These are phyloP conservation scores for Chlorella variabilis DNA, from an alignment of 163 green algal species.

Conservation along the genomic window DNA sequence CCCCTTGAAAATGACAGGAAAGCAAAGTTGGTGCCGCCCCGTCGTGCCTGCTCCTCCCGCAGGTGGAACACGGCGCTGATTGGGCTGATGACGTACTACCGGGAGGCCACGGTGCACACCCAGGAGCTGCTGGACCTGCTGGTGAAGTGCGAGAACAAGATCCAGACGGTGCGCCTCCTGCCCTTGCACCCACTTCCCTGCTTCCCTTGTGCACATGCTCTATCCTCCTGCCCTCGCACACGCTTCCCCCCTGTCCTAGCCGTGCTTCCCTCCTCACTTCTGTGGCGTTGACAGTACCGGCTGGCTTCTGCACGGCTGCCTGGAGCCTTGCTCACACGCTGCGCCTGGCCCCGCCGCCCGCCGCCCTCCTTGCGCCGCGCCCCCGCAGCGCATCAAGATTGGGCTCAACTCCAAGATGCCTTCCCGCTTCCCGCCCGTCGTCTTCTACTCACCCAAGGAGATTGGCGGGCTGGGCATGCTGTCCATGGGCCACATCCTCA, in stretches of 20 bases:
- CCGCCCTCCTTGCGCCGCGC: background rate
- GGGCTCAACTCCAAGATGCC: slow-evolving; percentile 99
- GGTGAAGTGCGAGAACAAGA: slow-evolving; percentile 99
- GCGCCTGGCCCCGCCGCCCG: too few relatives aligned
- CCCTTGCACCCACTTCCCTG: too few relatives aligned
- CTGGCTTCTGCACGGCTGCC: too few relatives aligned
- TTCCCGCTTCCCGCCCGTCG: slow-evolving; percentile 96
- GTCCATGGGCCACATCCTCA: slow-evolving; percentile 99
- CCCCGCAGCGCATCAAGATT: slow-evolving; percentile 92
- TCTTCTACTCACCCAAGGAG: slow-evolving; percentile 99
- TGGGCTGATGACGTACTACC: slow-evolving; percentile 98
- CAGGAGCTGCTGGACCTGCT: slow-evolving; percentile 99
- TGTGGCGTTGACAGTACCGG: too few relatives aligned
- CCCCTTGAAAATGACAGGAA: too few relatives aligned
- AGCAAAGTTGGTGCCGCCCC: too few relatives aligned
- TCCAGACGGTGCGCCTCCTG: slow-evolving; percentile 86
- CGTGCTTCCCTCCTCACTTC: too few relatives aligned
- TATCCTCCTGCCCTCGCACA: too few relatives aligned
- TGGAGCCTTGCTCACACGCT: too few relatives aligned
- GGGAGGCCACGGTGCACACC: slow-evolving; percentile 98
- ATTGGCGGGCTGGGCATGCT: slow-evolving; percentile 99
- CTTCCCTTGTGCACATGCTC: too few relatives aligned
- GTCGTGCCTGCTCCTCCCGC: too few relatives aligned
- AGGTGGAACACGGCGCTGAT: slow-evolving; percentile 97
- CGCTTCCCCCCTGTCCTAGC: too few relatives aligned